A percentile compares a stretch with the other conserved stretches of the same genome.
Evolutionary conservation across 371 early-diverging fungal genomes (phyloP).

Genomic region (Saksenaea oblongispora): DNA sequence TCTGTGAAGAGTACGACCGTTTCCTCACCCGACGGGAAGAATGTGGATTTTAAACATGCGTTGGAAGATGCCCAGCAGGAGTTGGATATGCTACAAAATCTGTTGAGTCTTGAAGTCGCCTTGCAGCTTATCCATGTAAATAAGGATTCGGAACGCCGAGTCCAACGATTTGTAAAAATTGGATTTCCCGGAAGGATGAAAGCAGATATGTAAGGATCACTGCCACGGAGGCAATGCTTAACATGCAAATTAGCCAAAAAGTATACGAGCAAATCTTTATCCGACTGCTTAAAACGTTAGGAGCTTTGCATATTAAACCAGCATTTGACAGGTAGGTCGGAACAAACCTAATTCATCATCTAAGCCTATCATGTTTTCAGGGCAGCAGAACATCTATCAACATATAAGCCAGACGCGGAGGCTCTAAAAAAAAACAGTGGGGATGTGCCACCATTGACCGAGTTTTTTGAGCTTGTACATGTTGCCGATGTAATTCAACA

Average conservation of each 20-base stretch:
- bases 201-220: slow-evolving; percentile 23
- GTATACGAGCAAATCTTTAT: slow-evolving; percentile 67
- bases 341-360: neutral
- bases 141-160: slow-evolving; percentile 76
- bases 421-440: slow-evolving; percentile 20
- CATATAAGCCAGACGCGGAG: slow-evolving; percentile 49
- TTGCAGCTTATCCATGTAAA: slow-evolving; percentile 79
- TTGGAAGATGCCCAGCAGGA: slow-evolving; percentile 21
- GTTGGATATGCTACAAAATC: slow-evolving; percentile 61
- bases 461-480: slow-evolving; percentile 88
- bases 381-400: slow-evolving; percentile 59
- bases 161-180: slow-evolving; percentile 31
- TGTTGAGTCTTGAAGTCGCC: slow-evolving; percentile 77
- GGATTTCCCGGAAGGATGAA: slow-evolving; percentile 30
- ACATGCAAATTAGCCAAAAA: slow-evolving; percentile 32
- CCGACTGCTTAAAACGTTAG: slow-evolving; percentile 56
- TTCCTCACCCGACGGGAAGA: slow-evolving; percentile 9
- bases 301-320: slow-evolving; percentile 67
- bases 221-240: neutral
- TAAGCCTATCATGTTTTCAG: slow-evolving; percentile 26
- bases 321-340: slow-evolving; percentile 62
- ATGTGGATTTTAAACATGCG: slow-evolving; percentile 7
- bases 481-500: slow-evolving; percentile 86
- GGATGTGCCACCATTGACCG: slow-evolving; percentile 58
- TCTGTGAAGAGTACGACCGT: slow-evolving; percentile 5